Conservation (phyloP, 495 filamentous ascomycete species). For the Xylaria cubensis region DNA sequence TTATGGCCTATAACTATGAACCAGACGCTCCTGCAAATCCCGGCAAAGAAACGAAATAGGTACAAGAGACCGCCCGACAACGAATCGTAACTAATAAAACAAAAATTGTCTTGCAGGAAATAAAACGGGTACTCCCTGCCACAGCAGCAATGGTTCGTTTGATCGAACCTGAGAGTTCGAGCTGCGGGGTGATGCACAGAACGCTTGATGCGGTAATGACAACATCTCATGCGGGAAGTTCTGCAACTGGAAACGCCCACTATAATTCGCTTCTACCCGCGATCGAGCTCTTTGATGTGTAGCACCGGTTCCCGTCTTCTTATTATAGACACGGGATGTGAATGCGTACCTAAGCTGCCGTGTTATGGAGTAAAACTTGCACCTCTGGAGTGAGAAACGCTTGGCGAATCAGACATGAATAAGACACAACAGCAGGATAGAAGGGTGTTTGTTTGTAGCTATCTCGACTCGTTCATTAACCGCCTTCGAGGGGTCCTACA, state of each 20-base stretch:
- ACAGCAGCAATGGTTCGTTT: slow-evolving; percentile 11
- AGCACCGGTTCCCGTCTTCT: background rate
- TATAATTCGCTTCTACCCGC: background rate
- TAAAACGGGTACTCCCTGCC: background rate
- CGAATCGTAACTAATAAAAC: background rate
- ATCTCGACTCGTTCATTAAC: background rate
- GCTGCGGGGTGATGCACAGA: slow-evolving; percentile 10
- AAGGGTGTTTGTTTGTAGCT: background rate
- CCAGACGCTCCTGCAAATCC: background rate
- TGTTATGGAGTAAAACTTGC: background rate
- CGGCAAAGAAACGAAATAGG: background rate
- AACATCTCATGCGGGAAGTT: background rate
- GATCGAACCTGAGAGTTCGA: slow-evolving; percentile 3
- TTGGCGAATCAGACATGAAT: slow-evolving; percentile 10
- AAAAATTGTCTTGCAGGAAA: background rate
- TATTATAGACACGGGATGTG: slow-evolving; percentile 15
- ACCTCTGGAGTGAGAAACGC: background rate
- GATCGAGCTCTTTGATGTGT: background rate
- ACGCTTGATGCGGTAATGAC: slow-evolving; percentile 20
- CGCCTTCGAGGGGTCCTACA: background rate
- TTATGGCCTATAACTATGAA: background rate
- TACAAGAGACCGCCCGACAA: background rate
- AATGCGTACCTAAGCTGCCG: background rate
- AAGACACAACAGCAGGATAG: background rate
- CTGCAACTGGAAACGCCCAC: background rate